These are phyloP conservation scores for Tetracladium marchalianum DNA, from an alignment of 495 filamentous ascomycete genomes.

Conservation along the genomic window DNA sequence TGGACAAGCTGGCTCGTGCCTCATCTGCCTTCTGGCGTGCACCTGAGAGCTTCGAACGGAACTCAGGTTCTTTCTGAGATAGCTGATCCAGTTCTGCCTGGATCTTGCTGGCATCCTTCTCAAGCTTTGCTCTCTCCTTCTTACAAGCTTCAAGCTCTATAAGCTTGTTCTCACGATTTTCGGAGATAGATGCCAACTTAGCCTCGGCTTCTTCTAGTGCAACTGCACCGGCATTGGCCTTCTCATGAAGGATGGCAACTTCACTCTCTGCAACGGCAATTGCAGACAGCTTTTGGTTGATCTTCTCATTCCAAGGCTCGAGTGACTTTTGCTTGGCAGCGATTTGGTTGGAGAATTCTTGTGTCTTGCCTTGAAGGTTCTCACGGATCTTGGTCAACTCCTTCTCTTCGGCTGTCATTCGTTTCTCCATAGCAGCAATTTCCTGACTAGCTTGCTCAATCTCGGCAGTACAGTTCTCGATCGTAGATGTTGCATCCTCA, in stretches of 20 bases:
- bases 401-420: conserved; percentile 66
- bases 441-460: conserved; percentile 65
- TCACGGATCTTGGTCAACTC: conserved; percentile 75
- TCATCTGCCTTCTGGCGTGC: conserved; percentile 92
- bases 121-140: conserved; percentile 56
- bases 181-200: conserved; percentile 66
- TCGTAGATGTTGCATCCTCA: conserved; percentile 64
- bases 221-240: conserved; percentile 73
- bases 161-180: conserved; percentile 56
- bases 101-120: conserved; percentile 63
- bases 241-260: conserved; percentile 80
- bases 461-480: conserved; percentile 66
- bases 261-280: conserved; percentile 94
- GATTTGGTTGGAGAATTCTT: conserved; percentile 87
- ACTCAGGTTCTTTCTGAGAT: conserved; percentile 62
- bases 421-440: conserved; percentile 60
- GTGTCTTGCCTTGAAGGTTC: conserved; percentile 85
- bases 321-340: conserved; percentile 84
- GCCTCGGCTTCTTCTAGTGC: conserved; percentile 74
- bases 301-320: conserved; percentile 93
- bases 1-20: conserved; percentile 78
- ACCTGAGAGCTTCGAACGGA: conserved; percentile 72
- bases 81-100: conserved; percentile 64
- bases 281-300: conserved; percentile 87
- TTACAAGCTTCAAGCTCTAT: conserved; percentile 68